phyloP scores from a whole-genome alignment of 148 eudicot species.

The Tetragonia tetragonoides region DNA sequence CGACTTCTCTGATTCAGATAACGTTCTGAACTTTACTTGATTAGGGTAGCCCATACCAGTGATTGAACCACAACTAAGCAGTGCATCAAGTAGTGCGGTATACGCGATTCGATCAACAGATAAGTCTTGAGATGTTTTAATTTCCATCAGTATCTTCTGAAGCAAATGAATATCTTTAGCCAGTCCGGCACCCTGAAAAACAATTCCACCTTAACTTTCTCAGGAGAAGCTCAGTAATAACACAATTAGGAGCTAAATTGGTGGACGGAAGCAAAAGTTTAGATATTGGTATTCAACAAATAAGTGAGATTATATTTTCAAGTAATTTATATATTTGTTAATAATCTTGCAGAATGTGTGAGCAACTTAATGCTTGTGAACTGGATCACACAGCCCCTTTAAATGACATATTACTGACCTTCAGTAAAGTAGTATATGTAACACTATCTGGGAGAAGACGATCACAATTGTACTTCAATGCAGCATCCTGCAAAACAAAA shows the following conservation, averaged over 20 bases:
- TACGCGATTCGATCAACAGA: constrained; percentile 57
- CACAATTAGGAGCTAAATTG: not conserved
- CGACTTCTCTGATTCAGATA: not conserved
- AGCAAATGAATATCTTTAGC: constrained; percentile 44
- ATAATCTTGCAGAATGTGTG: not conserved
- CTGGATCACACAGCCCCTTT: not conserved
- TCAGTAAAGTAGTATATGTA: constrained; percentile 61
- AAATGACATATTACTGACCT: constrained; percentile 35
- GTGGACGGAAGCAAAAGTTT: not conserved
- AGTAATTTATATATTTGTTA: not conserved
- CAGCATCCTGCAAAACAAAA: constrained; percentile 46
- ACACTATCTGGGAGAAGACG: constrained; percentile 54
- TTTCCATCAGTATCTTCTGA: constrained; percentile 48
- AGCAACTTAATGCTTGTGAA: constrained; percentile 1
- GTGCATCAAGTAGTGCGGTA: constrained; percentile 56
- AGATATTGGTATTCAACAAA: not conserved
- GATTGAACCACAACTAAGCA: constrained; percentile 51
- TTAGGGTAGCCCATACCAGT: constrained; percentile 38
- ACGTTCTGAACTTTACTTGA: not conserved
- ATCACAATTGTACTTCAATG: constrained; percentile 28
- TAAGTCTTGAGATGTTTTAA: constrained; percentile 38
- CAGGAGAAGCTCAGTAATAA: constrained; percentile 4
- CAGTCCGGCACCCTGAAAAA: constrained; percentile 50
- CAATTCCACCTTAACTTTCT: constrained; percentile 5
- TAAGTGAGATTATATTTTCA: not conserved